Base-by-base conservation (phyloP, 2,329 filamentous ascomycete genomes). In the Lecanosticta acicola region DNA sequence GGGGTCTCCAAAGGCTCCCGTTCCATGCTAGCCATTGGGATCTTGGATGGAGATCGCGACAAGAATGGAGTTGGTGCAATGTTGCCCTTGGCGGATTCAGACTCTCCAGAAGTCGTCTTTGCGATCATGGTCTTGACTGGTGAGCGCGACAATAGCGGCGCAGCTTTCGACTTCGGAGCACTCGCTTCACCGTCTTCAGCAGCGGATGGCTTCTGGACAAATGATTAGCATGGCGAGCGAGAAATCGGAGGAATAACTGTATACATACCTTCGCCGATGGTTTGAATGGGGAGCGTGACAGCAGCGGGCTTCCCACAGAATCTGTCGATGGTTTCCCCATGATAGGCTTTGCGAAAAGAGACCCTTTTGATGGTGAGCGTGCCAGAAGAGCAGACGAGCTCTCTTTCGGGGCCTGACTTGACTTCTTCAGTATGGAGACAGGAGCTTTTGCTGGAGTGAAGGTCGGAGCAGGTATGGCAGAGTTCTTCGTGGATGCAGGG, bases 401-500 rank as follows among this genome's bases (percentile, higher is more conserved):
- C 16, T 51, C 49, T 34, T 48, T 21, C 16, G 42, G 26, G 17
- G 38, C 4, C 8, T 49, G 39, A 29, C 39, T 29, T 7, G 41
- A 20, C 39, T 46, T 46, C 43, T 48, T 50, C 2, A 38, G 21
- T 3, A 40, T 32, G 19, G 46, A 45, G n/a, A 19, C 34, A 7
- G 48, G 36, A 38, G 47, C 36, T 41, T 60, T 59, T 3, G 55
- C 51, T 16, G 58, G 54, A 8, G 59, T 54, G 54, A 57, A 48
- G 50, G 50, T 38, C 11, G 53, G 57, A n/a, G 49, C 59, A 2
- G 59, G 60, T 18, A 65, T 63, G 50, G 61, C 63, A 21, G 50
- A 49, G 9, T 46, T 64, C 58, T 71, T 72, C 18, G 59, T 50
- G 7, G 63, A 59, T 56, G 74, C 77, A 36, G 77, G 68, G 54